These are phyloP conservation scores for Xylaria sp. DNA, from an alignment of 2,329 filamentous ascomycete genomes.

Conservation along the genomic window DNA sequence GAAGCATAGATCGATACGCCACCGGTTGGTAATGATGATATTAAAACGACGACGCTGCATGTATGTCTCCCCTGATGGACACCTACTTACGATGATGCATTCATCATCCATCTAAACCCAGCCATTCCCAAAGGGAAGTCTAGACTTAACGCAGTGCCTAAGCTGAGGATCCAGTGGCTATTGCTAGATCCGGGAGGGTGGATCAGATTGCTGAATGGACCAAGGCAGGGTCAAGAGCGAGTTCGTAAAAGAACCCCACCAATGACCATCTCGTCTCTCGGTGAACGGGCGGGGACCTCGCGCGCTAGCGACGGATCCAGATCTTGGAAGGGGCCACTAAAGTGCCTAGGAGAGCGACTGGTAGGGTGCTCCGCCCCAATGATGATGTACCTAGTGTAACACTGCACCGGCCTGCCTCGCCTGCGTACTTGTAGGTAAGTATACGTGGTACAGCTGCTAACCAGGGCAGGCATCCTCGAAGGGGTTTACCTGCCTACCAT, in stretches of 20 bases:
- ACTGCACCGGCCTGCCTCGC: no score
- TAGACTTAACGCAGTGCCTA: not conserved
- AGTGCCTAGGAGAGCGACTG: not conserved
- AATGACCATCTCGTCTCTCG: conserved; percentile 33
- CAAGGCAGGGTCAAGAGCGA: not conserved
- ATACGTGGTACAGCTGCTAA: not conserved
- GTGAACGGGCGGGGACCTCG: conserved; percentile 30
- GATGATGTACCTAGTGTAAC: conserved; percentile 19
- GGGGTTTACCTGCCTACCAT: not conserved
- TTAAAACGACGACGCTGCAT: no score
- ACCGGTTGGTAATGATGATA: no score
- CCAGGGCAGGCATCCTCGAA: not conserved
- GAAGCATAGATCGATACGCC: no score
- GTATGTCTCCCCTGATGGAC: no score
- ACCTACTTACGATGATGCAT: no score
- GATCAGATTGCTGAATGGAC: not conserved
- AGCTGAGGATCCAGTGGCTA: not conserved
- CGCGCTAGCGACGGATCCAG: not conserved
- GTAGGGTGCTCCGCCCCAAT: conserved; percentile 23
- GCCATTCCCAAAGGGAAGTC: not conserved
- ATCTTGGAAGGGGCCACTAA: not conserved
- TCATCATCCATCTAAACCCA: not conserved
- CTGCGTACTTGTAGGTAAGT: no score
- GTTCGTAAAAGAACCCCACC: conserved; percentile 20
- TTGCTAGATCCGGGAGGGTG: conserved; percentile 23